Evolutionary conservation across 306 rosid species (phyloP).

Genomic region (Begonia loranthoides): DNA sequence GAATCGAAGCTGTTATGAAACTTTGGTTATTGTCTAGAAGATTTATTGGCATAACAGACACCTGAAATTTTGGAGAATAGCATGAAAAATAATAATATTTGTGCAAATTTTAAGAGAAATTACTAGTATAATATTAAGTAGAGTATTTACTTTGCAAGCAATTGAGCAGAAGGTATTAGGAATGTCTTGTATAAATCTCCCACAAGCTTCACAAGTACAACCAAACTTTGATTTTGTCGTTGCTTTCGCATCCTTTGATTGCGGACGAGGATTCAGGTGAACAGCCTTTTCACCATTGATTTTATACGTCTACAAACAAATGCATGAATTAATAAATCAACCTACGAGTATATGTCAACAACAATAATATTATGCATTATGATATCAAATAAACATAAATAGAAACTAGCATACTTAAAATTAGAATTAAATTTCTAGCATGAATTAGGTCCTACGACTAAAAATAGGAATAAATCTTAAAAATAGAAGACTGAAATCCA

Average conservation of each 20-base stretch:
- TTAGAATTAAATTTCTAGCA: too few species aligned
- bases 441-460: too few species aligned
- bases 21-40: slow-evolving; percentile 18
- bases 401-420: too few species aligned
- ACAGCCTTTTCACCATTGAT: slow-evolving; percentile 79
- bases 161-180: slow-evolving; percentile 83
- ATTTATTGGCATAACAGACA: slow-evolving; percentile 24
- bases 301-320: slow-evolving; percentile 53
- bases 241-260: slow-evolving; percentile 43
- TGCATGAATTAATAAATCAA: slow-evolving; percentile 1
- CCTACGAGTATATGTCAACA: slow-evolving; percentile 2
- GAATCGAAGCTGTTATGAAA: slow-evolving; percentile 14
- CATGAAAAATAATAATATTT: neutral
- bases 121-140: neutral
- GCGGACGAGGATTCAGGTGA: slow-evolving; percentile 83
- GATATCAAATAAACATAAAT: too few species aligned
- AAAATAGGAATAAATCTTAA: too few species aligned
- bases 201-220: slow-evolving; percentile 78
- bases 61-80: slow-evolving; percentile 9
- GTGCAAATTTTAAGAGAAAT: too few species aligned
- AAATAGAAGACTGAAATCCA: too few species aligned
- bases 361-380: too few species aligned
- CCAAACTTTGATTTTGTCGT: slow-evolving; percentile 49
- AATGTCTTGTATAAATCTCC: slow-evolving; percentile 70
- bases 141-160: slow-evolving; percentile 67